phyloP scores from a whole-genome alignment of 352 stramenopile genomes.

The Phytophthora sojae region DNA sequence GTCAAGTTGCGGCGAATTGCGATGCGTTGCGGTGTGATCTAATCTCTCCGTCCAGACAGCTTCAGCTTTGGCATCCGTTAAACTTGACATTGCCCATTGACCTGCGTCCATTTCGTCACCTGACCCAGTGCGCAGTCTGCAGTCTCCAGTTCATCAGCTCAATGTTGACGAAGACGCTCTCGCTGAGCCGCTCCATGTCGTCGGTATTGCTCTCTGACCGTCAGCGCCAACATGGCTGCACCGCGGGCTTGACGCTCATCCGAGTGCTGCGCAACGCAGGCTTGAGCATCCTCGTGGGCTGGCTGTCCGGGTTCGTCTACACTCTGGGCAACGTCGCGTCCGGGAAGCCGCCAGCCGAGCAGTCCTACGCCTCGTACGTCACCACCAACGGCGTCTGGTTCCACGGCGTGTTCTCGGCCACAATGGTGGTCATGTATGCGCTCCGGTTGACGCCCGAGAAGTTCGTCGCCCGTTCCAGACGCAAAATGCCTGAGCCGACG shows the following conservation, averaged over 20 bases:
- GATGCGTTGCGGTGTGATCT: no score
- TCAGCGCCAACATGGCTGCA: not conserved
- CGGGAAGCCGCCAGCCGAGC: slow-evolving; percentile 5
- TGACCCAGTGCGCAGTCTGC: no score
- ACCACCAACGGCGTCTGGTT: slow-evolving; percentile 11
- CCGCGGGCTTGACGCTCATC: not conserved
- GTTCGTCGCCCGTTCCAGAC: not conserved
- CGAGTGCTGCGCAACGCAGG: slow-evolving; percentile 15
- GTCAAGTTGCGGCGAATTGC: no score
- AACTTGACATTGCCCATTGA: no score
- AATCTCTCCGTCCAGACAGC: no score
- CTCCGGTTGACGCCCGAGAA: slow-evolving; percentile 1
- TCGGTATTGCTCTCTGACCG: no score
- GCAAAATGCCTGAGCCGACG: not conserved
- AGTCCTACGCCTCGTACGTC: slow-evolving; percentile 6
- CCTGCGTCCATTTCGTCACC: no score
- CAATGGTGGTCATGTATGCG: slow-evolving; percentile 2
- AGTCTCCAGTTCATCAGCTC: no score
- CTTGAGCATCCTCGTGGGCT: slow-evolving; percentile 7
- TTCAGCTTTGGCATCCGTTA: no score
- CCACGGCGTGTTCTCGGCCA: slow-evolving; percentile 10
- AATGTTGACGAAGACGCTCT: not conserved
- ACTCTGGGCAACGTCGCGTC: slow-evolving; percentile 10
- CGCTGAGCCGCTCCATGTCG: no score
- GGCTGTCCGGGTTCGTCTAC: slow-evolving; percentile 13